phyloP scores from a whole-genome alignment of 441 rosid genomes.

The Eruca vesicaria region DNA sequence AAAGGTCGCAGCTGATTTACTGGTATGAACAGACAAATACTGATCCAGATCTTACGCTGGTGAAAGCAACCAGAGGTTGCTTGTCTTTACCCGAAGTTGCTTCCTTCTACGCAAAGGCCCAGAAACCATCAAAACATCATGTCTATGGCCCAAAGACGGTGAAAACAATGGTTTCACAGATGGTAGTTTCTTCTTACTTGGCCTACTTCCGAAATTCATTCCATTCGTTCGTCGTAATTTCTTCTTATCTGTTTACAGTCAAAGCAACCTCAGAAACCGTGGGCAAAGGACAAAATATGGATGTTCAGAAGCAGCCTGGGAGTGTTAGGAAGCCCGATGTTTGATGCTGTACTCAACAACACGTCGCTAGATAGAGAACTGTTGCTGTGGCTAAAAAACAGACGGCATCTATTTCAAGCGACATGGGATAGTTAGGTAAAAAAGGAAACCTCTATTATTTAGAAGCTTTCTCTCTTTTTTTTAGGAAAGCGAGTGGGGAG shows the following conservation, averaged over 20 bases:
- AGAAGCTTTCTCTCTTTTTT: slow-evolving; percentile 38
- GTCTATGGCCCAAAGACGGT: slow-evolving; percentile 85
- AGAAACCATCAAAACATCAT: slow-evolving; percentile 78
- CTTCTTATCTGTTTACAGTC: too few species aligned
- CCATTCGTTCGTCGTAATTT: too few species aligned
- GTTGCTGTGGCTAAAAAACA: slow-evolving; percentile 85
- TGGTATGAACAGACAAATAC: slow-evolving; percentile 90
- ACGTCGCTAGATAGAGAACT: slow-evolving; percentile 70
- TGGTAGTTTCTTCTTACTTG: slow-evolving; percentile 47
- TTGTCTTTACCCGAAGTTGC: slow-evolving; percentile 86
- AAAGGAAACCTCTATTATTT: slow-evolving; percentile 33
- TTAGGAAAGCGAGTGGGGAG: slow-evolving; percentile 41
- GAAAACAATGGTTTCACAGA: slow-evolving; percentile 76
- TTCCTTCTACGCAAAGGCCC: slow-evolving; percentile 88
- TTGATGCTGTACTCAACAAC: slow-evolving; percentile 62
- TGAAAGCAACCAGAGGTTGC: slow-evolving; percentile 83
- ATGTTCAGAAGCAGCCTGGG: slow-evolving; percentile 54
- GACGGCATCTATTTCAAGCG: slow-evolving; percentile 63
- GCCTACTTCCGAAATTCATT: too few species aligned
- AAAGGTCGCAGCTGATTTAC: slow-evolving; percentile 88
- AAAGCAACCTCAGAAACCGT: slow-evolving; percentile 81
- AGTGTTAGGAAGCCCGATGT: slow-evolving; percentile 92
- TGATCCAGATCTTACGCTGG: slow-evolving; percentile 80
- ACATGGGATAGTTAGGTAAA: slow-evolving; percentile 75
- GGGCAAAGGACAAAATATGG: slow-evolving; percentile 99